phyloP scores from a whole-genome alignment of 768 basidiomycete genomes.

The Pulveroboletus sp. region DNA sequence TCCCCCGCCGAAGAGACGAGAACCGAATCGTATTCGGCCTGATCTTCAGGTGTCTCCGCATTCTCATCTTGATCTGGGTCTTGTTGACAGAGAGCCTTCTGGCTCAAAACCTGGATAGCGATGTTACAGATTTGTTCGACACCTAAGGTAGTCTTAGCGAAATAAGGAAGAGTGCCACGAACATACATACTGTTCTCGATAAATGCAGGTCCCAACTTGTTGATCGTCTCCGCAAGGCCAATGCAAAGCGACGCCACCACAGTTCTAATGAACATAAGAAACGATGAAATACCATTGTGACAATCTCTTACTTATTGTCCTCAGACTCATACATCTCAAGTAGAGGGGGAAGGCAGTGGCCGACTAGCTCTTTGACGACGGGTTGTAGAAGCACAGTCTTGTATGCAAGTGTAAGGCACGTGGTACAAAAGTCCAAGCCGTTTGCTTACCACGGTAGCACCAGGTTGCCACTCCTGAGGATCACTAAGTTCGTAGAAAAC shows the following conservation, averaged over 20 bases:
- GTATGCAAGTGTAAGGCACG: constrained; percentile 7
- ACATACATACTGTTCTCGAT: constrained; percentile 64
- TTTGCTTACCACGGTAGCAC: constrained; percentile 53
- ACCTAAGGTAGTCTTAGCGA: constrained; percentile 38
- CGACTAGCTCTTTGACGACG: constrained; percentile 75
- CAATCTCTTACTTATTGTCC: constrained; percentile 84
- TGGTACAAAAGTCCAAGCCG: not conserved
- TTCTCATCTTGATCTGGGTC: constrained; percentile 90
- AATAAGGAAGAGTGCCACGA: not conserved
- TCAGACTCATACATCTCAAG: constrained; percentile 90
- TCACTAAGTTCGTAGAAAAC: constrained; percentile 89
- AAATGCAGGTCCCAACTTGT: constrained; percentile 85
- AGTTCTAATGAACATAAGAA: constrained; percentile 43
- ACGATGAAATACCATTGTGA: constrained; percentile 1
- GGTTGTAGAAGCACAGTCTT: constrained; percentile 50
- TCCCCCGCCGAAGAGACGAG: constrained; percentile 92
- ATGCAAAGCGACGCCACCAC: constrained; percentile 87
- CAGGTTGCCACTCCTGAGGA: constrained; percentile 78
- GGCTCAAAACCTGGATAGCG: constrained; percentile 80
- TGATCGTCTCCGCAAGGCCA: constrained; percentile 87
- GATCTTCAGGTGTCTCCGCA: constrained; percentile 81
- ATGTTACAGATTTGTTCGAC: constrained; percentile 76
- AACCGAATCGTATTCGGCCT: constrained; percentile 95
- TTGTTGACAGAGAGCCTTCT: constrained; percentile 94
- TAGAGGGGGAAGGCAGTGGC: constrained; percentile 66